Base-by-base conservation (phyloP, 257 asterid species). In the Nicotiana benthamiana region DNA sequence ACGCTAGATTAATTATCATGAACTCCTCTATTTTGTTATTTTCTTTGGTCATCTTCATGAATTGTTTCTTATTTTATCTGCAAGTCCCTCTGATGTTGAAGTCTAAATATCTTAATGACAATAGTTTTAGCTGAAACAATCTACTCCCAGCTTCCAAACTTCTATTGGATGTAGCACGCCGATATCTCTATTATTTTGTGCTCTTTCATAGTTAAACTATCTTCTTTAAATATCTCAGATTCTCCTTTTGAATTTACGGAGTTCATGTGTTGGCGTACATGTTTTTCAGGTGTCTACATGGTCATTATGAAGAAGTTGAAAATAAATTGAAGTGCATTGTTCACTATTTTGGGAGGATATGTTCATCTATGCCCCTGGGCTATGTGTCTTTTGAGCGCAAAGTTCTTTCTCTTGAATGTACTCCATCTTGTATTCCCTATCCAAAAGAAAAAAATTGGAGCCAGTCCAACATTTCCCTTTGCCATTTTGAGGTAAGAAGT, bases 341-440 rank as follows among this genome's bases (percentile, higher is more conserved):
- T 82, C 98, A 95, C 83, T 93, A 95, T 84, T 93, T 95, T 87
- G 90, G 88, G 89, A 93, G 85, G 89, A 87, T 92, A 81, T 89
- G 87, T 83, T 82, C 86, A 53, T 80, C 81, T 70, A 87, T 90
- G 91, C 95, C 95, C 18, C 10, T 13, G 61, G 97, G 97, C 66
- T 86, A 86, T 85, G 96, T 95, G 78, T 93, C 97, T 48, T 95
- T 89, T 83, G 94, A 95, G 90, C 84, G 98, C 17, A 95, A 92
- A 82, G 93, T 95, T 85, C 97, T 93, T 75, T 91, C 88, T 77
- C 70, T 82, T 63, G 81, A 81, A 75, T 80, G 61, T 86, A 84
- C 75, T 40, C 84, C 80, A 30, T 79, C 85, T 66, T 66, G 75
- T 83, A 80, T 89, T 81, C 81, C 83, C 43, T 90, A 87, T 83